Evolutionary conservation across 108 stramenopile species (phyloP), one percentile per base, ranked within the genome.

Genomic region (Conticribra guillardii): DNA sequence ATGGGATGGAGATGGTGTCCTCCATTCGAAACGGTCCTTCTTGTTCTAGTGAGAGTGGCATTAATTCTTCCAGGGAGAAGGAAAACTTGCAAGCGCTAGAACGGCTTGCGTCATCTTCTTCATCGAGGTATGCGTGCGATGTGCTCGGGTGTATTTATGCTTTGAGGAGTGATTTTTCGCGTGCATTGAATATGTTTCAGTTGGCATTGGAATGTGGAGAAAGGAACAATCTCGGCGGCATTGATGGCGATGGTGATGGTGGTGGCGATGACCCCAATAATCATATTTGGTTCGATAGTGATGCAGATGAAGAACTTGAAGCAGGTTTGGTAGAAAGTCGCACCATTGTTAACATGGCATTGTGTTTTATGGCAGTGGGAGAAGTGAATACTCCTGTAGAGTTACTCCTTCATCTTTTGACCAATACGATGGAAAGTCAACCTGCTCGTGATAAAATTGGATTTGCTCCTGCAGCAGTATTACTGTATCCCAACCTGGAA

Each of bases 341-440:
- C 15, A 65, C 41, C 9, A 24, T 76, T 53, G 33, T 57, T 0
- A 81, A 77, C 26, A 71, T 81, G 80, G 69, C 70, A 2, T 33
- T 71, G 18, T 81, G 80, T 37, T 76, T 81, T 45, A 24, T 67
- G 28, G 70, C 80, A 30, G 30, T 77, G 75, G 80, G 80, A 18
- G 75, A 77, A 14, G 24, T 46, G 41, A 33, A 66, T 23, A 41
- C 80, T 53, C 67, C 80, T 0, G 8, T 81, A 14, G 75, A 76
- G 69, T 50, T 81, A 22, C 46, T 76, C 1, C 70, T 81, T 19
- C 75, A 72, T 48, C 27, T 72, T 31, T 73, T 69, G 75, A 64
- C 17, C 50, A 45, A 53, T 1, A 47, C 50, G 9, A 49, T 58
- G 58, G 53, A 71, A n/a, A n/a, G n/a, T n/a, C n/a, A n/a, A n/a